Percentiles rank a stretch among this genome's conserved stretches.
phyloP scores from a whole-genome alignment of 441 rosid species.

The Theobroma grandiflorum region DNA sequence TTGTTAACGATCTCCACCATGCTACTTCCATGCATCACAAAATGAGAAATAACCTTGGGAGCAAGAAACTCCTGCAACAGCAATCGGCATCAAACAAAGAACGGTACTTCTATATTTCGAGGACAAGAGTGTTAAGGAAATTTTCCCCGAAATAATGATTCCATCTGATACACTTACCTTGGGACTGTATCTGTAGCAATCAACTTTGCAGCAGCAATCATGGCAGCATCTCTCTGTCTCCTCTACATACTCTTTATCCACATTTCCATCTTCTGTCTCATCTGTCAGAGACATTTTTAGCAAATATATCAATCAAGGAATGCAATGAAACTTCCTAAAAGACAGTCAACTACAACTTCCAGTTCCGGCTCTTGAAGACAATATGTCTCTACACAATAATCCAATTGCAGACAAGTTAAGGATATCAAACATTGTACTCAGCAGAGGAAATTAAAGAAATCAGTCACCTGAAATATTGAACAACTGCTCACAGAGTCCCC shows the following conservation, averaged over 20 bases:
- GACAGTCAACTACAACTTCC: background rate
- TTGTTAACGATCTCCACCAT: conserved; percentile 81
- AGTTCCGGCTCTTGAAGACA: background rate
- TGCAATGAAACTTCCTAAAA: background rate
- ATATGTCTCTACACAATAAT: too few relatives aligned
- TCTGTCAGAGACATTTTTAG: conserved; percentile 45
- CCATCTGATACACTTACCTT: conserved; percentile 50
- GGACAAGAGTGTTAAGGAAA: background rate
- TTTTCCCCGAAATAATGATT: background rate
- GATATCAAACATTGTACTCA: background rate
- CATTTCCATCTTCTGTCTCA: conserved; percentile 84
- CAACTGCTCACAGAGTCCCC: conserved; percentile 82
- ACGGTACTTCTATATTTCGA: background rate
- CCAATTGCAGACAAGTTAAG: too few relatives aligned
- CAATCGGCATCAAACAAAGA: background rate
- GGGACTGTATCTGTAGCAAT: conserved; percentile 65
- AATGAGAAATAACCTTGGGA: conserved; percentile 88
- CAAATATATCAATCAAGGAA: background rate
- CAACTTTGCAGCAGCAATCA: conserved; percentile 92
- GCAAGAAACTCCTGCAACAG: conserved; percentile 78
- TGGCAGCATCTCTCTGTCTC: conserved; percentile 94
- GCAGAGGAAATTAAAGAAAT: conserved; percentile 15
- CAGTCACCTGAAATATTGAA: conserved; percentile 72
- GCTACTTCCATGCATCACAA: conserved; percentile 83
- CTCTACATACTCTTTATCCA: conserved; percentile 80